phyloP scores from a whole-genome alignment of 176 grass and related monocot species.

The Echinochloa phyllopogon region DNA sequence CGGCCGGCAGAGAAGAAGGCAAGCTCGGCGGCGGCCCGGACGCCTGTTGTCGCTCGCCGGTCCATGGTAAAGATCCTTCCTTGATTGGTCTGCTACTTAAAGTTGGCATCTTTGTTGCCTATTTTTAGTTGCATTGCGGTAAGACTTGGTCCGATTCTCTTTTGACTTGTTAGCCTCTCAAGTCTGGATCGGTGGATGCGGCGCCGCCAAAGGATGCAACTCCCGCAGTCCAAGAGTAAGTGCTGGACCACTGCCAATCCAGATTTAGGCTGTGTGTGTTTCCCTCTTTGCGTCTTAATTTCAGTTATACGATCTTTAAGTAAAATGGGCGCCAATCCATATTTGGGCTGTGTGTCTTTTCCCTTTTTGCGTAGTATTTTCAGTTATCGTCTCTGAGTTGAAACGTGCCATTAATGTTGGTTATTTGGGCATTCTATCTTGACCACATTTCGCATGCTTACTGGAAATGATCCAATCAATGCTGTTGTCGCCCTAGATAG shows the following conservation, averaged over 20 bases:
- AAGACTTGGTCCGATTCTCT: slow-evolving; percentile 12
- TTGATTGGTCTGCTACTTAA: slow-evolving; percentile 13
- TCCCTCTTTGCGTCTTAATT: neutral
- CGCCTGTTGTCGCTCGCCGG: slow-evolving; percentile 15
- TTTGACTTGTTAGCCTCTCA: slow-evolving; percentile 56
- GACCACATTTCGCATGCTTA: neutral
- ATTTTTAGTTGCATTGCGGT: slow-evolving; percentile 44
- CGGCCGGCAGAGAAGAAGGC: slow-evolving; percentile 45
- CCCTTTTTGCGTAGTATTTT: slow-evolving; percentile 11
- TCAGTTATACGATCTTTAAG: too few relatives aligned
- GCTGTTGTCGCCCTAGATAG: neutral
- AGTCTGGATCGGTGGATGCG: slow-evolving; percentile 64
- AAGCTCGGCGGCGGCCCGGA: slow-evolving; percentile 11
- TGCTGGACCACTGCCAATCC: slow-evolving; percentile 31
- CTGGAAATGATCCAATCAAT: neutral
- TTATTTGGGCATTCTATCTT: neutral
- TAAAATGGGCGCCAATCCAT: slow-evolving; percentile 17
- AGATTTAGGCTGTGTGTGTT: neutral
- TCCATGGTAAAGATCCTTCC: slow-evolving; percentile 55
- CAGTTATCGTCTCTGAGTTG: neutral
- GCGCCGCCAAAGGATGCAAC: slow-evolving; percentile 46
- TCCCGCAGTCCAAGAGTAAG: slow-evolving; percentile 66
- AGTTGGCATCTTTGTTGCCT: slow-evolving; percentile 5
- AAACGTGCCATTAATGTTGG: neutral
- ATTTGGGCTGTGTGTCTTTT: slow-evolving; percentile 6